Base-by-base conservation (phyloP, 2,329 filamentous ascomycete species). In the Aspergillus sp. region DNA sequence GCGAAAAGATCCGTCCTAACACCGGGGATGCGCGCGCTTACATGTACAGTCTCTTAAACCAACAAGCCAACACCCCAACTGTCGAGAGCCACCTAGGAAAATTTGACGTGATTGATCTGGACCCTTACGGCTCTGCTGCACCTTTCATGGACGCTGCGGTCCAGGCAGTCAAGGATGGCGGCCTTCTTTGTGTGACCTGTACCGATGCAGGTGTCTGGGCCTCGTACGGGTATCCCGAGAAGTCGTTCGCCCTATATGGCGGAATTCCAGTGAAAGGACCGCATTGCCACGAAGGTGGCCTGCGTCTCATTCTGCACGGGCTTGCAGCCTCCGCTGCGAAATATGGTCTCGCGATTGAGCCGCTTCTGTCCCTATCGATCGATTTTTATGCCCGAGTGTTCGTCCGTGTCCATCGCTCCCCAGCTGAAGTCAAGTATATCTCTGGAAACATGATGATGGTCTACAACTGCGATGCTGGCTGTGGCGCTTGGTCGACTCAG, bases 121-220 rank as follows among this genome's bases (percentile, higher is more conserved):
- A 99, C 74, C 95, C 95, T 0, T 99, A 99, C 70, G 95, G 95
- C 45, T 96, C 92, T 0, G 95, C 94, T 0, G 91, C 91, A 9
- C 91, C 91, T 1, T 99, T 99, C 76, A 84, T 99, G 57, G 95
- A 99, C 73, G 88, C 91, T 1, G 92, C 95, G 1, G 82, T 99
- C 8, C 93, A 97, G 77, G 87, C 91, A 1, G 85, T 97, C 7
- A 87, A 90, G 65, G 91, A 97, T 68, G 94, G 94, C 1, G 95
- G 95, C 4, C 82, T 99, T 41, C 84, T 99, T 4, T 97, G 93
- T 74, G 90, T 99, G 5, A 99, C 95, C 1, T 99, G 95, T 77
- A 99, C 95, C 0, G 95, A 99, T 75, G 93, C 94, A 9, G 92
- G 91, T 9, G 91, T 99, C 2, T 99, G 93, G 85, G 94, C 94